Evolutionary conservation across 345 rosid genomes (phyloP).

Genomic region (Citrus sinensis): DVS_A1.0 CM039169.1:33518001-33518500

Average conservation of each 20-base stretch:
- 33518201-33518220: slow-evolving; percentile 23
- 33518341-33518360: slow-evolving; percentile 37
- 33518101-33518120: background rate
- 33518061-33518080: background rate
- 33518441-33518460: slow-evolving; percentile 17
- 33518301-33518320: slow-evolving; percentile 33
- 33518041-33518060: background rate
- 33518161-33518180: slow-evolving; percentile 50
- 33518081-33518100: background rate
- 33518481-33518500: slow-evolving; percentile 53
- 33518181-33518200: slow-evolving; percentile 28
- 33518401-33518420: slow-evolving; percentile 15
- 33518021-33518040: background rate
- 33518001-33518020: background rate
- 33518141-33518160: background rate
- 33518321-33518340: slow-evolving; percentile 40
- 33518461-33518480: slow-evolving; percentile 28
- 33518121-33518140: background rate
- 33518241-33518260: slow-evolving; percentile 15
- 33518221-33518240: slow-evolving; percentile 20
- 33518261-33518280: slow-evolving; percentile 14
- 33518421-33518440: slow-evolving; percentile 22
- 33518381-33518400: slow-evolving; percentile 17
- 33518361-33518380: slow-evolving; percentile 18
- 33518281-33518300: slow-evolving; percentile 13